Evolutionary conservation across 768 basidiomycete species (phyloP), one percentile per base, ranked within the genome.

Genomic region (Lactifluus subvellereus): DNA sequence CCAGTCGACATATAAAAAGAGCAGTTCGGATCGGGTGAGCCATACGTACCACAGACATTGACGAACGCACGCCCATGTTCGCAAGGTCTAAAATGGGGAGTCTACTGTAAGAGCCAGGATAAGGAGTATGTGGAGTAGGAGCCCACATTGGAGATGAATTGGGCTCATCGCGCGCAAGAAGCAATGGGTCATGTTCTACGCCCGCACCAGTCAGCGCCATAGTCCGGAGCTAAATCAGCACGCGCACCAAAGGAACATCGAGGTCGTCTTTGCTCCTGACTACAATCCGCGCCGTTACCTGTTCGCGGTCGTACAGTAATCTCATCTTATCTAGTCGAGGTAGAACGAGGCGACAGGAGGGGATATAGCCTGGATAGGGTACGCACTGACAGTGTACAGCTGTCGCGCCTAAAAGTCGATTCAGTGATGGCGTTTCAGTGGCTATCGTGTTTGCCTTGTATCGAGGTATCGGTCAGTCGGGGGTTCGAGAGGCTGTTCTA

Each of bases 131-230:
- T 22, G 18, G 27, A 47, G 42, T 43, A 54, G 33, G 37, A 7
- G 72, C 82, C 35, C 65, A 87, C 86, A 92, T 74, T 90, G 85
- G 63, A 90, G 74, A 69, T 92, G 90, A 53, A 94, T 90, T 6
- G 90, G 91, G 66, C 86, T 88, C 89, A 94, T 91, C 0, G 89
- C 89, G n/a, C 90, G 82, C 9, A 92, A 76, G 67, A 87, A 89
- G 60, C 85, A 88, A 72, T 92, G 87, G 0, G 90, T 91, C 88
- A 92, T 90, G 69, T 92, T 84, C 81, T 88, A 52, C 4, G 22
- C 7, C 35, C 45, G 33, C 62, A 22, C 54, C 14, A 45, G 48
- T 30, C n/a, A n/a, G 22, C 7, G 10, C 27, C 53, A 18, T 16
- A 22, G 32, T 49, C 54, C 27, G 14, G 48, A 50, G 18, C 11